Evolutionary conservation across 148 eudicot genomes (phyloP).

Genomic region (Fagopyrum esculentum): DNA sequence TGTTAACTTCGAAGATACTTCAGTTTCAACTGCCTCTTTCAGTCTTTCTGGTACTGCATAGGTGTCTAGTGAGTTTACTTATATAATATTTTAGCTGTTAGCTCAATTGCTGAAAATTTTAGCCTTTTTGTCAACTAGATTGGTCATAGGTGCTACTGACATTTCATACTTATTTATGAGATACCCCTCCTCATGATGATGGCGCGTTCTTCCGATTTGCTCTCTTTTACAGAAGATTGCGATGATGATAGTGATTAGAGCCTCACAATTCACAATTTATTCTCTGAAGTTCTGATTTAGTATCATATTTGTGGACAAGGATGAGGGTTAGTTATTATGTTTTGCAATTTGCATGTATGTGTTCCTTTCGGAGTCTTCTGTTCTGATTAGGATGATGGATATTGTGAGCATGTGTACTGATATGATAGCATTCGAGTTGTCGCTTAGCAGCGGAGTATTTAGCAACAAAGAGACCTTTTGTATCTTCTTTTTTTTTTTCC

Average conservation of each 20-base stretch:
- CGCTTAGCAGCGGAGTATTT: background rate
- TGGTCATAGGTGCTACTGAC: background rate
- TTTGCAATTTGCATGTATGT: background rate
- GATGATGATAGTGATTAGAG: background rate
- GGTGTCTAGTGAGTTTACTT: no score
- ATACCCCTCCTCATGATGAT: background rate
- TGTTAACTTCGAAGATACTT: no score
- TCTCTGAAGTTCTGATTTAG: background rate
- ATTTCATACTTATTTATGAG: background rate
- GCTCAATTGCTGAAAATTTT: no score
- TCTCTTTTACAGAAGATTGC: conserved; percentile 1
- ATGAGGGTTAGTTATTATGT: background rate
- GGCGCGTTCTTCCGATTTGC: background rate
- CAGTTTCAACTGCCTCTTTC: no score
- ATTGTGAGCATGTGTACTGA: background rate
- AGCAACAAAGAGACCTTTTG: background rate
- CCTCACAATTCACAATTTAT: background rate
- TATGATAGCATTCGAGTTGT: background rate
- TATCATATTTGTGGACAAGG: background rate
- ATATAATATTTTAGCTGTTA: no score
- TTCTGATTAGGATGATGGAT: background rate
- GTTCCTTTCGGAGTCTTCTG: background rate
- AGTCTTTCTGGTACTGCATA: no score
- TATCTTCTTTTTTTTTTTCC: background rate
- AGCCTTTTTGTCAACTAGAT: background rate